A percentile compares a stretch with the other conserved stretches of the same genome.
Conservation (phyloP, 2,329 filamentous ascomycete species). For the Aspergillus felis region DNA sequence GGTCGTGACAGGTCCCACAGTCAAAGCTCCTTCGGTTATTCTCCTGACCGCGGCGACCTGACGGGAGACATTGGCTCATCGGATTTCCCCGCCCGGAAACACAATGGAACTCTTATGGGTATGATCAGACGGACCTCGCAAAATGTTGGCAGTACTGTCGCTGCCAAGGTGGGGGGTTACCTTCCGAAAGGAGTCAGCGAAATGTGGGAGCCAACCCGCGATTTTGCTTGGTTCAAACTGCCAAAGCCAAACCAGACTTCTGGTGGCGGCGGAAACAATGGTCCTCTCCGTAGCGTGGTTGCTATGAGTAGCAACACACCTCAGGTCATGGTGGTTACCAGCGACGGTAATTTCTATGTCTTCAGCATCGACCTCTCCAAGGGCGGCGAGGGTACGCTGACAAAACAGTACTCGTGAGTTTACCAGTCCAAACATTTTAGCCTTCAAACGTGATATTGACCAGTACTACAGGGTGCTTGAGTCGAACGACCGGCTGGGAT, state of each 20-base stretch:
- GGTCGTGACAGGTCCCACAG: slow-evolving; percentile 23
- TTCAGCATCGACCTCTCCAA: slow-evolving; percentile 94
- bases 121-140: slow-evolving; percentile 94
- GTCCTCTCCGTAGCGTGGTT: slow-evolving; percentile 81
- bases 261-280: slow-evolving; percentile 36
- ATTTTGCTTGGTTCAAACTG: slow-evolving; percentile 95
- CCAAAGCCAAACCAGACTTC: slow-evolving; percentile 56
- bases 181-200: slow-evolving; percentile 90
- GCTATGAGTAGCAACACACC: slow-evolving; percentile 93
- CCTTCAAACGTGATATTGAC: neutral
- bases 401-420: slow-evolving; percentile 91
- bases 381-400: slow-evolving; percentile 85
- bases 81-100: slow-evolving; percentile 40
- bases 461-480: slow-evolving; percentile 38
- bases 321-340: slow-evolving; percentile 97
- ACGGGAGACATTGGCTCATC: slow-evolving; percentile 26
- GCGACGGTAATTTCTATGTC: slow-evolving; percentile 89
- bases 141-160: slow-evolving; percentile 83
- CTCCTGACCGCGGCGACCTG: slow-evolving; percentile 30
- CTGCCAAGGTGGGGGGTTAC: slow-evolving; percentile 85
- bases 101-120: slow-evolving; percentile 77
- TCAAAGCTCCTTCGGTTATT: slow-evolving; percentile 24
- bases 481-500: slow-evolving; percentile 41
- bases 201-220: slow-evolving; percentile 92
- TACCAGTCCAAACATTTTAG: neutral